These are phyloP conservation scores for Salix exigua DNA, from an alignment of 345 rosid genomes.

Conservation along the genomic window DNA sequence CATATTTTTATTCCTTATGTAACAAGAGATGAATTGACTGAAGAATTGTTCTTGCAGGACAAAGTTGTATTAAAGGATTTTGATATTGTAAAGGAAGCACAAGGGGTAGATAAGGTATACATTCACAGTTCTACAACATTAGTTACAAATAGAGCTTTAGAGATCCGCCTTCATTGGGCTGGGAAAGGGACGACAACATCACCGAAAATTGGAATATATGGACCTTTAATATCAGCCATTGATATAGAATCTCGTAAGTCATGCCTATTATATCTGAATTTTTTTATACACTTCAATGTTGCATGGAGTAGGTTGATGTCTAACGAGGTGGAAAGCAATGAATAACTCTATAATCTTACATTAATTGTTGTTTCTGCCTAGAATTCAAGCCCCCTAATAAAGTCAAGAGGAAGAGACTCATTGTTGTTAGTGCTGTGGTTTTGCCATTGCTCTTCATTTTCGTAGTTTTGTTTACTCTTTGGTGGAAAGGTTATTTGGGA, in stretches of 20 bases:
- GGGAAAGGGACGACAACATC: slow-evolving; percentile 1
- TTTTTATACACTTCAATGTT: too few species aligned
- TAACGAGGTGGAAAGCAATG: neutral
- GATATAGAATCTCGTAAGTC: slow-evolving; percentile 21
- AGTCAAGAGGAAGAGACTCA: slow-evolving; percentile 3
- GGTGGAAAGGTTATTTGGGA: too few species aligned
- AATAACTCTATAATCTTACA: too few species aligned
- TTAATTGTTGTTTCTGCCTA: neutral
- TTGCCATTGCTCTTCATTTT: too few species aligned
- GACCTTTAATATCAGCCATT: slow-evolving; percentile 22
- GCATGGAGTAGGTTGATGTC: neutral
- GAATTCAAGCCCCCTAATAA: slow-evolving; percentile 11
- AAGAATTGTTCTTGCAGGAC: slow-evolving; percentile 9
- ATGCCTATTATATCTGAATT: neutral
- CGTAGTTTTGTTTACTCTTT: too few species aligned
- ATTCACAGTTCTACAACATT: too few species aligned
- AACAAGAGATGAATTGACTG: neutral
- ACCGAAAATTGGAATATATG: slow-evolving; percentile 16
- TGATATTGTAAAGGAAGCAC: slow-evolving; percentile 2
- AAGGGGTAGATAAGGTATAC: slow-evolving; percentile 4
- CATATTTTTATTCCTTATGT: neutral
- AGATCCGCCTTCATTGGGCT: too few species aligned
- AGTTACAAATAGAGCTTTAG: slow-evolving; percentile 11
- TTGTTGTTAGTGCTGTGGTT: neutral
- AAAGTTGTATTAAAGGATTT: slow-evolving; percentile 13